These are phyloP conservation scores for Narthecium ossifragum DNA, from an alignment of 106 monocot genomes.

Conservation along the genomic window DNA sequence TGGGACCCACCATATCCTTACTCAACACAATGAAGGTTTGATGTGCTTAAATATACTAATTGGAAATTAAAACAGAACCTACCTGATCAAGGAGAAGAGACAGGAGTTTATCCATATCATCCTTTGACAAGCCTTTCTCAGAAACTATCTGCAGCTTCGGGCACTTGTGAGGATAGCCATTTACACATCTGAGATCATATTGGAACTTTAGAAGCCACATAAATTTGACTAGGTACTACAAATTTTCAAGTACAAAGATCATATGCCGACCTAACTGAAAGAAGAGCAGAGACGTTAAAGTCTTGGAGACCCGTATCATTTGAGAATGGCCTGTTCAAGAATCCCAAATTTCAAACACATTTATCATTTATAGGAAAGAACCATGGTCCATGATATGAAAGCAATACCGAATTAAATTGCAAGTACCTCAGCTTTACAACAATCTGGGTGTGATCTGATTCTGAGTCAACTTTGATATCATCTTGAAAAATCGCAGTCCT, in stretches of 20 bases:
- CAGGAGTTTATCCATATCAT: slow-evolving; percentile 53
- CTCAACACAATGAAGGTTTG: no score
- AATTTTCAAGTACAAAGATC: neutral
- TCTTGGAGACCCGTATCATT: slow-evolving; percentile 46
- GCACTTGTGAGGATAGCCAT: slow-evolving; percentile 90
- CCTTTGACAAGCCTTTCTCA: slow-evolving; percentile 59
- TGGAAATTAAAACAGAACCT: no score
- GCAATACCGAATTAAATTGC: neutral
- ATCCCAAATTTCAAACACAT: slow-evolving; percentile 4
- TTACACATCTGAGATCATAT: slow-evolving; percentile 54
- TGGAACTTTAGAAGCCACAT: no score
- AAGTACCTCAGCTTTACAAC: slow-evolving; percentile 65
- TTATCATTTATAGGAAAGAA: no score
- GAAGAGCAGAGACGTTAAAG: slow-evolving; percentile 49
- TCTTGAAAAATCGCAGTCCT: slow-evolving; percentile 85
- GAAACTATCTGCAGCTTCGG: slow-evolving; percentile 69
- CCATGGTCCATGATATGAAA: neutral
- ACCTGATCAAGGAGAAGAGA: slow-evolving; percentile 91
- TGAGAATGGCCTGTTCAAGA: slow-evolving; percentile 63
- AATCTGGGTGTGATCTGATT: slow-evolving; percentile 37
- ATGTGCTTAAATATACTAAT: no score
- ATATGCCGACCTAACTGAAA: slow-evolving; percentile 59
- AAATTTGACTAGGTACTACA: slow-evolving; percentile 5
- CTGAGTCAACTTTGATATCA: slow-evolving; percentile 61
- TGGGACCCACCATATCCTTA: no score